These are phyloP conservation scores for Fusarium longipes DNA, from an alignment of 2,329 filamentous ascomycete genomes.

Conservation along the genomic window DNA sequence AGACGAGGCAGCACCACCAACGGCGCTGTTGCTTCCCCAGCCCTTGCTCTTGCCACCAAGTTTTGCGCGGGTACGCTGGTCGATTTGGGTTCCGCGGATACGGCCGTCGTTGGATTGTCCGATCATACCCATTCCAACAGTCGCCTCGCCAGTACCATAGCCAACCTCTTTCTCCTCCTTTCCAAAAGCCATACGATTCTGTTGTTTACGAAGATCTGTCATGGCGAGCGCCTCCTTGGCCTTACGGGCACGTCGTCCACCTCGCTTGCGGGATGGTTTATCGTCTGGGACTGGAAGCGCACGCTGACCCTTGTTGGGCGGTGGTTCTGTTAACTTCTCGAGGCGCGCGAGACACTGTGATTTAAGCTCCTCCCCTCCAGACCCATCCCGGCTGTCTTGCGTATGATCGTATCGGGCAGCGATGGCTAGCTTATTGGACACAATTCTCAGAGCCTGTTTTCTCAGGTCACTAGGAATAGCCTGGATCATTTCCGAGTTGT, in stretches of 20 bases:
- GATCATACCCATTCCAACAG: constrained; percentile 94
- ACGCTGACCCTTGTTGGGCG: constrained; percentile 86
- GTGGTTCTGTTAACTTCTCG: constrained; percentile 91
- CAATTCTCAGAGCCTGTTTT: constrained; percentile 93
- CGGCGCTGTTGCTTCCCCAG: constrained; percentile 80
- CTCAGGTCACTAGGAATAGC: constrained; percentile 87
- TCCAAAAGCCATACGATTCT: constrained; percentile 95
- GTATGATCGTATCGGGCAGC: constrained; percentile 90
- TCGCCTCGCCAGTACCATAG: constrained; percentile 86
- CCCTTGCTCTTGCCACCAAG: constrained; percentile 95
- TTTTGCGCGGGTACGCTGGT: constrained; percentile 92
- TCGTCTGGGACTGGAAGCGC: constrained; percentile 94
- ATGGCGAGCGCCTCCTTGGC: constrained; percentile 97
- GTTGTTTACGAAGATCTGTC: constrained; percentile 95
- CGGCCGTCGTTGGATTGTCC: constrained; percentile 88
- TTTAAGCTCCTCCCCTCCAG: constrained; percentile 83
- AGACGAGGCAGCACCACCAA: constrained; percentile 79
- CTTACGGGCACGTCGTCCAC: constrained; percentile 88
- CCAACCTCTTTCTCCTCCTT: constrained; percentile 95
- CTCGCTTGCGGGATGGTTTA: constrained; percentile 92
- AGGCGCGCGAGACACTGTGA: constrained; percentile 85
- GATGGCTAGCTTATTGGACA: constrained; percentile 92
- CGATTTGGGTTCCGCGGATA: constrained; percentile 88
- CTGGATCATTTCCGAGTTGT: constrained; percentile 88
- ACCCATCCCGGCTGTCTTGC: constrained; percentile 83